Percentiles rank a stretch among this genome's conserved stretches.
Evolutionary conservation across 2,329 filamentous ascomycete genomes (phyloP).

Genomic region (Pseudogymnoascus sp.): DNA sequence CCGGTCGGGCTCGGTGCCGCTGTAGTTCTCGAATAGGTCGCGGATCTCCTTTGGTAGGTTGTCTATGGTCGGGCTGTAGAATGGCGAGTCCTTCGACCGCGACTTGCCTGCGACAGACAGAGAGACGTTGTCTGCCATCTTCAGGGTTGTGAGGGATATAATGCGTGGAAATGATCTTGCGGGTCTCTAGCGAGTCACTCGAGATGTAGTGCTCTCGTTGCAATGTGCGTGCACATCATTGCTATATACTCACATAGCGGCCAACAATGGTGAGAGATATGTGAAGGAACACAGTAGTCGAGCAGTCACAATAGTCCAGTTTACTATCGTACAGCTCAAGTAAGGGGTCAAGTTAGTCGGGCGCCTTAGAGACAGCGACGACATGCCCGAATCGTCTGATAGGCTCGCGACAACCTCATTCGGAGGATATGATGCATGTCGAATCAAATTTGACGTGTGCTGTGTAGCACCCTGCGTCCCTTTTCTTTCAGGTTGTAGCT

Average conservation of each 20-base stretch:
- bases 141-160: background rate
- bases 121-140: background rate
- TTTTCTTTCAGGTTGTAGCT: too few relatives aligned
- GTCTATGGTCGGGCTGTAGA: conserved; percentile 11
- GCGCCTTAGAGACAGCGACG: background rate
- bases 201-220: background rate
- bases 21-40: conserved; percentile 15
- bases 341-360: background rate
- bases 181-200: background rate
- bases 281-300: background rate
- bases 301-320: background rate
- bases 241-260: background rate
- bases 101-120: background rate
- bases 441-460: background rate
- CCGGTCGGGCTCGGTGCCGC: conserved; percentile 9
- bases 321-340: background rate
- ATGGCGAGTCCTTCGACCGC: background rate
- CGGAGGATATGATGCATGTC: background rate
- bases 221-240: background rate
- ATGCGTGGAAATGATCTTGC: background rate
- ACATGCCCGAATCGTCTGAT: background rate
- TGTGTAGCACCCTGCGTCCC: too few relatives aligned
- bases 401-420: background rate
- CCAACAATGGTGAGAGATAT: background rate
- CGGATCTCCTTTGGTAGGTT: conserved; percentile 8